These are phyloP conservation scores for Mycena polygramma DNA, from an alignment of 768 basidiomycete species.

Conservation along the genomic window DNA sequence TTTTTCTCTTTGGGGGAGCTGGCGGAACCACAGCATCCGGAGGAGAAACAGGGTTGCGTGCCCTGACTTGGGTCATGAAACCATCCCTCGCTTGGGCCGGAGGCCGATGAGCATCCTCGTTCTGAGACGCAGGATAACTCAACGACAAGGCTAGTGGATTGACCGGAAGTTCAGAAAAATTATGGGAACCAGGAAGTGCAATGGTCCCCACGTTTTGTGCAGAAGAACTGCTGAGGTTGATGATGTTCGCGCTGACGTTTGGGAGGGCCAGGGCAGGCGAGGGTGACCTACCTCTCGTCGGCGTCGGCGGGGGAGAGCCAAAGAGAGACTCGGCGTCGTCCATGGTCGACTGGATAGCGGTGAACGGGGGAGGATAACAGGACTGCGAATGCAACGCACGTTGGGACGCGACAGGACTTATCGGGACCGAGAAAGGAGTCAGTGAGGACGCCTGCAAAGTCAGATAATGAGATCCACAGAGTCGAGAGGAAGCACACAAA, in stretches of 20 bases:
- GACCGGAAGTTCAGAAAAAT: conserved; percentile 88
- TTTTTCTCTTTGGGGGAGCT: conserved; percentile 48
- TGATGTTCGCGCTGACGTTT: conserved; percentile 44
- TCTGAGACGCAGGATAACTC: conserved; percentile 50
- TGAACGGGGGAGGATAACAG: conserved; percentile 5
- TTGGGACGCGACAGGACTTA: conserved; percentile 20
- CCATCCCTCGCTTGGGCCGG: conserved; percentile 46
- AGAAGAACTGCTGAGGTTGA: conserved; percentile 45
- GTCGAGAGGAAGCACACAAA: not conserved
- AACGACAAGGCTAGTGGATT: conserved; percentile 80
- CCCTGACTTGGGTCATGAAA: conserved; percentile 24
- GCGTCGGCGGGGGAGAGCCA: conserved; percentile 83
- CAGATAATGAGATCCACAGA: not conserved
- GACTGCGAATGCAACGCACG: conserved; percentile 15
- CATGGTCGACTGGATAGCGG: conserved; percentile 31
- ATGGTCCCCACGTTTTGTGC: conserved; percentile 96
- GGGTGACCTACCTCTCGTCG: conserved; percentile 80
- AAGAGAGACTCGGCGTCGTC: conserved; percentile 83
- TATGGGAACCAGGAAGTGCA: conserved; percentile 97
- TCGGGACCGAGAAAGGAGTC: conserved; percentile 25
- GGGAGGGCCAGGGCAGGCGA: conserved; percentile 73
- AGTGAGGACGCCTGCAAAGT: conserved; percentile 16
- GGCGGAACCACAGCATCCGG: conserved; percentile 40
- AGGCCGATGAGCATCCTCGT: conserved; percentile 51
- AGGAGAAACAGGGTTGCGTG: conserved; percentile 29